Conservation (phyloP, 495 filamentous ascomycete species). For the Daldinia grandis region DNA sequence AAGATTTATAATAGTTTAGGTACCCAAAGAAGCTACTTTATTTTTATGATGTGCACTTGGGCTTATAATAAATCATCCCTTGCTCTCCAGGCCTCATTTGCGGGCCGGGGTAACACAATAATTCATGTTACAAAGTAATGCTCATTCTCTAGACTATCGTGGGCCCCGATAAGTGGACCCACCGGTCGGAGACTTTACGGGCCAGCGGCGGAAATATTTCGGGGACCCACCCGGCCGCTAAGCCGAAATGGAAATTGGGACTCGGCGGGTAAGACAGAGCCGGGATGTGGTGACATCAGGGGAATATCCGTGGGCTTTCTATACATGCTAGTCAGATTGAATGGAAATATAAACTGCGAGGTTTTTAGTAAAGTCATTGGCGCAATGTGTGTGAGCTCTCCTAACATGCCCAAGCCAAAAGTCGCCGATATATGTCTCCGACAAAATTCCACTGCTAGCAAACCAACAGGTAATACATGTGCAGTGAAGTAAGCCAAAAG, state of each 20-base stretch:
- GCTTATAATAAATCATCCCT: too few relatives aligned
- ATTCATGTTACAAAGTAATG: not conserved
- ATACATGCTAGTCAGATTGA: not conserved
- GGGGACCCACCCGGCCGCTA: not conserved
- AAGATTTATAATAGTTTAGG: not conserved
- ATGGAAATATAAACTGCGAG: too few relatives aligned
- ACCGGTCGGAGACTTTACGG: conserved; percentile 18
- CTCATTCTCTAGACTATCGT: not conserved
- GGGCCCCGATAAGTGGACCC: not conserved
- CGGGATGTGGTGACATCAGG: not conserved
- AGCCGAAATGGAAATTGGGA: not conserved
- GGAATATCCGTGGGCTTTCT: not conserved
- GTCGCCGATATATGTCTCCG: conserved; percentile 22
- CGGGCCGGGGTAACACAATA: not conserved
- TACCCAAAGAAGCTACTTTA: not conserved
- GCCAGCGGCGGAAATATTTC: conserved; percentile 19
- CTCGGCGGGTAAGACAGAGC: not conserved
- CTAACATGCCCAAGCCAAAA: not conserved
- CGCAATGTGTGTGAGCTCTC: not conserved
- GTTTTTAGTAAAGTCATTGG: too few relatives aligned
- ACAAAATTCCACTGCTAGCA: not conserved
- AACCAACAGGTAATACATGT: not conserved
- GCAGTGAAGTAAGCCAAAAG: not conserved
- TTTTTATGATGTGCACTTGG: too few relatives aligned
- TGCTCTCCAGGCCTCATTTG: too few relatives aligned